phyloP scores from a whole-genome alignment of 495 filamentous ascomycete species.

The Daldinia childiae region DNA sequence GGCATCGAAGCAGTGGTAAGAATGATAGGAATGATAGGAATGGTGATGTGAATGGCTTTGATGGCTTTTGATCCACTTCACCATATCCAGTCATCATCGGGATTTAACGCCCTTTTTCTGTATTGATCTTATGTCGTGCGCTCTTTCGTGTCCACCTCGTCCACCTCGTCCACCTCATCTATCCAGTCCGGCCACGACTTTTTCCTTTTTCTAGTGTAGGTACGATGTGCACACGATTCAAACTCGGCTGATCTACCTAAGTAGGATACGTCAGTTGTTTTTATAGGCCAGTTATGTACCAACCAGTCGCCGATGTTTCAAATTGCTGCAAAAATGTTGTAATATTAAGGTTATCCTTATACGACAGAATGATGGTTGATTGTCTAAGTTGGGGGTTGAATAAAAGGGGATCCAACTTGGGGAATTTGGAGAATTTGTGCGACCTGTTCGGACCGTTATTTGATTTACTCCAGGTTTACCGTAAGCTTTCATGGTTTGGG shows the following conservation, averaged over 20 bases:
- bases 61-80: conserved; percentile 32
- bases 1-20: neutral
- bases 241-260: conserved; percentile 22
- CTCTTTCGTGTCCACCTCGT: neutral
- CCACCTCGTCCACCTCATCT: neutral
- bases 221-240: conserved; percentile 16
- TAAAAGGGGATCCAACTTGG: conserved; percentile 1
- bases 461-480: neutral
- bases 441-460: conserved; percentile 20
- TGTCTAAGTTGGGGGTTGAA: neutral
- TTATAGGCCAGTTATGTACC: neutral
- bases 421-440: conserved; percentile 19
- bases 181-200: neutral
- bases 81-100: conserved; percentile 4
- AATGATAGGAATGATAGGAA: neutral
- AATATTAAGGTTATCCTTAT: conserved; percentile 10
- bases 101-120: neutral
- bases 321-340: conserved; percentile 32
- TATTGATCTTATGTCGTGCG: neutral
- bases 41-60: conserved; percentile 1
- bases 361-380: neutral
- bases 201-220: neutral
- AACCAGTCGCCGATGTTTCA: conserved; percentile 21
- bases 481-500: neutral
- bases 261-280: conserved; percentile 17